phyloP scores from a whole-genome alignment of 805 yeast genomes.

The Saturnispora bothae region DNA sequence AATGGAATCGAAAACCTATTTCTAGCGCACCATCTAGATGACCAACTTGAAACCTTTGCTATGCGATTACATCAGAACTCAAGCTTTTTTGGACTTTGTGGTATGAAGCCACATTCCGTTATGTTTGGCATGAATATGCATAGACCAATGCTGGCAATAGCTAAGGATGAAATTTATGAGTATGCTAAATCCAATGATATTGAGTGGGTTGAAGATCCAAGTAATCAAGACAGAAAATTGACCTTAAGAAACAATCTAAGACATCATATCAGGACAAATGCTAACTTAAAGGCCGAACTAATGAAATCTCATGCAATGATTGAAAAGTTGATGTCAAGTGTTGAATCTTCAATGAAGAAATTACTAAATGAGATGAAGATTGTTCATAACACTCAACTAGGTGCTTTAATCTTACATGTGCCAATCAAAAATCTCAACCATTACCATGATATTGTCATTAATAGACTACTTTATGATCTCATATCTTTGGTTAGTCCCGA shows the following conservation, averaged over 20 bases:
- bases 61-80: conserved; percentile 40
- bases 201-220: conserved; percentile 61
- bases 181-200: conserved; percentile 35
- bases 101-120: conserved; percentile 35
- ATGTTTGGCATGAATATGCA: conserved; percentile 19
- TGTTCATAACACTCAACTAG: conserved; percentile 2
- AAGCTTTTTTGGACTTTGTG: conserved; percentile 47
- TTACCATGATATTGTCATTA: conserved; percentile 17
- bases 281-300: conserved; percentile 11
- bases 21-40: conserved; percentile 62
- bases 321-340: conserved; percentile 12
- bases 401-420: conserved; percentile 14
- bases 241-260: conserved; percentile 47
- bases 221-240: conserved; percentile 43
- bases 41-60: conserved; percentile 61
- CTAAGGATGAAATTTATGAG: conserved; percentile 35
- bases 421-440: conserved; percentile 12
- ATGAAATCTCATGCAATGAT: conserved; percentile 9
- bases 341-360: conserved; percentile 15
- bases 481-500: conserved; percentile 10
- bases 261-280: conserved; percentile 14
- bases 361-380: conserved; percentile 14
- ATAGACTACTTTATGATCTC: conserved; percentile 20
- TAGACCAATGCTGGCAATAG: conserved; percentile 43
- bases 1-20: conserved; percentile 30